A percentile compares a stretch with the other conserved stretches of the same genome.
Evolutionary conservation across 2,329 filamentous ascomycete species (phyloP).

Genomic region (Fusarium sororula): DNA sequence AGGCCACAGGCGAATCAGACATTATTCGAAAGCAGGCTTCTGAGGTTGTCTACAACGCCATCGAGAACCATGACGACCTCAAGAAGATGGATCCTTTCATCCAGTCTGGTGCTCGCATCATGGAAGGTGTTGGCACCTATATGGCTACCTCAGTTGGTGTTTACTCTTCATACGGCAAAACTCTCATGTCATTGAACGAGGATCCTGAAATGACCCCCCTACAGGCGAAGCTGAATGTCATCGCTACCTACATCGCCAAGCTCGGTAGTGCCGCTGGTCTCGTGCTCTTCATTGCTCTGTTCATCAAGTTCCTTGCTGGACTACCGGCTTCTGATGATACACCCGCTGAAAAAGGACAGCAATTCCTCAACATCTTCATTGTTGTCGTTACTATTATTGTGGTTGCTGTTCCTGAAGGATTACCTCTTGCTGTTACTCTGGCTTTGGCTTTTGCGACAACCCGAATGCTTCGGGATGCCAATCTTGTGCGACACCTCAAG

Average conservation of each 20-base stretch:
- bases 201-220: slow-evolving; percentile 79
- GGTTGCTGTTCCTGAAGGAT: slow-evolving; percentile 80
- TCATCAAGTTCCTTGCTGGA: slow-evolving; percentile 83
- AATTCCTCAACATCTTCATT: slow-evolving; percentile 80
- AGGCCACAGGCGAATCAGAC: slow-evolving; percentile 82
- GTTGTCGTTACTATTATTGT: slow-evolving; percentile 83
- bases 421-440: slow-evolving; percentile 80
- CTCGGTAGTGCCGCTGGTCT: slow-evolving; percentile 80
- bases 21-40: slow-evolving; percentile 73
- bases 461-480: slow-evolving; percentile 80
- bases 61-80: slow-evolving; percentile 70
- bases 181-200: slow-evolving; percentile 77
- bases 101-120: slow-evolving; percentile 82
- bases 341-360: slow-evolving; percentile 79
- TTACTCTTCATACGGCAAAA: slow-evolving; percentile 79
- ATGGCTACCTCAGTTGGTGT: slow-evolving; percentile 78
- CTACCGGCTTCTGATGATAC: slow-evolving; percentile 63
- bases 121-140: slow-evolving; percentile 80
- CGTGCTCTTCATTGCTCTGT: slow-evolving; percentile 82
- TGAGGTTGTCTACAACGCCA: slow-evolving; percentile 75
- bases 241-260: slow-evolving; percentile 82
- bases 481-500: slow-evolving; percentile 78
- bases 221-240: slow-evolving; percentile 77
- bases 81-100: slow-evolving; percentile 86
- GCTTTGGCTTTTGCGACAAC: slow-evolving; percentile 81